Percentiles rank a stretch among this genome's conserved stretches.
Conservation (phyloP, 179 eudicot genomes). For the Pouteria campechiana region DNA sequence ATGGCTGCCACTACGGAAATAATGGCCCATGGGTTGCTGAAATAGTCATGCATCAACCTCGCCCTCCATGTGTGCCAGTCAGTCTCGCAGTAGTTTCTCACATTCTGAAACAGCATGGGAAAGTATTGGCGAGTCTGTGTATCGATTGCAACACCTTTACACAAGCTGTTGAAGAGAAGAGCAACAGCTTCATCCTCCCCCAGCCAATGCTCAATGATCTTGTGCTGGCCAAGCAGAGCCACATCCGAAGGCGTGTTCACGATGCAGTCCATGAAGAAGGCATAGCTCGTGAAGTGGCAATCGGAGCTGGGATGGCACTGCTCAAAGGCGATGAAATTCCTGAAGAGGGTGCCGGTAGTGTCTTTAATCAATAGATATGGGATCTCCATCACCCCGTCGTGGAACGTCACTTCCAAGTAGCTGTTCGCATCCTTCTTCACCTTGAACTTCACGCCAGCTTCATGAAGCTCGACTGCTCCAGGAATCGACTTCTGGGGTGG, state of each 20-base stretch:
- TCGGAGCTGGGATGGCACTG: neutral
- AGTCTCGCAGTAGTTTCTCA: slow-evolving; percentile 9
- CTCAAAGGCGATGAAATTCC: slow-evolving; percentile 22
- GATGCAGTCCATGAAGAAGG: slow-evolving; percentile 23
- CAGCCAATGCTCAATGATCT: slow-evolving; percentile 11
- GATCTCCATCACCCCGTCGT: slow-evolving; percentile 17
- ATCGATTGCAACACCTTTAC: slow-evolving; percentile 12
- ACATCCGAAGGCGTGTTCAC: slow-evolving; percentile 29
- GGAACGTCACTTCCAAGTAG: slow-evolving; percentile 21
- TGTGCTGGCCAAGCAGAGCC: slow-evolving; percentile 12
- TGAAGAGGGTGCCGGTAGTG: slow-evolving; percentile 17
- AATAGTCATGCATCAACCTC: slow-evolving; percentile 17
- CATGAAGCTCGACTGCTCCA: slow-evolving; percentile 10
- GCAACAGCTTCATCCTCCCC: slow-evolving; percentile 20
- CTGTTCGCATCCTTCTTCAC: neutral
- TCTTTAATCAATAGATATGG: slow-evolving; percentile 28
- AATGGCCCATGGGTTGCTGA: slow-evolving; percentile 26
- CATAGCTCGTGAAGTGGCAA: slow-evolving; percentile 13
- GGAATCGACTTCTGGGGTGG: neutral
- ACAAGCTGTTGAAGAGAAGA: slow-evolving; percentile 16
- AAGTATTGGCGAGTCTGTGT: slow-evolving; percentile 11
- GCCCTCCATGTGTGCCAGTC: slow-evolving; percentile 20
- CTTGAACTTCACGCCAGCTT: slow-evolving; percentile 21
- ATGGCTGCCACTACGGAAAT: slow-evolving; percentile 22
- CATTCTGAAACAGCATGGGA: slow-evolving; percentile 8